These are phyloP conservation scores for Diaporthe citrichinensis DNA, from an alignment of 2,329 filamentous ascomycete genomes.

Conservation along the genomic window DNA sequence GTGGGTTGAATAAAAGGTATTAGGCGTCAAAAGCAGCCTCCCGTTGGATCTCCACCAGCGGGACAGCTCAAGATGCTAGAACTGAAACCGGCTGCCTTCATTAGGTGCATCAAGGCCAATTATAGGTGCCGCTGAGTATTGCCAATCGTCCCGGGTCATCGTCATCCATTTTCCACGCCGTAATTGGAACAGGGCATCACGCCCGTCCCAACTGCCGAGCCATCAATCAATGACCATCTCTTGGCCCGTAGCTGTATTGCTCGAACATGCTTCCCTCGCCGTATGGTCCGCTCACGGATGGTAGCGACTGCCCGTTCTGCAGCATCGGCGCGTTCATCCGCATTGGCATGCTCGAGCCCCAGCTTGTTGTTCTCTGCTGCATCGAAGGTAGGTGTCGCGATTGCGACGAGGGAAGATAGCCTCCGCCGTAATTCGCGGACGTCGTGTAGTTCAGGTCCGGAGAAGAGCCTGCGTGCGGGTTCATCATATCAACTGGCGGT, in stretches of 20 bases:
- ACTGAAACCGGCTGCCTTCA: conserved; percentile 14
- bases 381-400: conserved; percentile 38
- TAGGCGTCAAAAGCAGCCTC: conserved; percentile 25
- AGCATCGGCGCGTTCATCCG: conserved; percentile 33
- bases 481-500: conserved; percentile 39
- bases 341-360: conserved; percentile 34
- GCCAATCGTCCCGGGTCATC: neutral
- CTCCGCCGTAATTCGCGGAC: conserved; percentile 36
- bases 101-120: conserved; percentile 9
- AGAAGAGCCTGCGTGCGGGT: conserved; percentile 36
- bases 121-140: conserved; percentile 13
- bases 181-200: neutral
- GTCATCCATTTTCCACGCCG: neutral
- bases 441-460: conserved; percentile 42
- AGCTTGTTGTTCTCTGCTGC: conserved; percentile 34
- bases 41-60: conserved; percentile 13
- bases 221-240: conserved; percentile 37
- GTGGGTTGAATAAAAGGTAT: conserved; percentile 18
- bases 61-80: conserved; percentile 18
- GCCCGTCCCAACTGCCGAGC: neutral
- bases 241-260: conserved; percentile 35
- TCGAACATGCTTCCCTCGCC: conserved; percentile 40
- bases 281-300: conserved; percentile 30
- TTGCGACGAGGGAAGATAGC: conserved; percentile 33
- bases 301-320: conserved; percentile 33